These are phyloP conservation scores for Byssothecium circinans DNA, from an alignment of 2,329 filamentous ascomycete species.

Conservation along the genomic window DNA sequence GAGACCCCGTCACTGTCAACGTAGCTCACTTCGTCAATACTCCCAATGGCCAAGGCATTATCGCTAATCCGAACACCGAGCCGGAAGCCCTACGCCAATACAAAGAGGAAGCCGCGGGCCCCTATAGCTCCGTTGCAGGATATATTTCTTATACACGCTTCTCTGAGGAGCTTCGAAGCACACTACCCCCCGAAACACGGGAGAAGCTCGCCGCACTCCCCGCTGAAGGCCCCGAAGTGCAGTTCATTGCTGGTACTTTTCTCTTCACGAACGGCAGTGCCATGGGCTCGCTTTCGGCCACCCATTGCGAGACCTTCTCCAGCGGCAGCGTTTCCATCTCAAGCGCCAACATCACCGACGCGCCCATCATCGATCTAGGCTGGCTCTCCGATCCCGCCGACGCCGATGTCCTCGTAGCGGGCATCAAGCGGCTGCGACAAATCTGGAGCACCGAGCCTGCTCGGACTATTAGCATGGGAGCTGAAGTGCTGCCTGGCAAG, in stretches of 20 bases:
- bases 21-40: constrained; percentile 9
- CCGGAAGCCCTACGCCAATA: constrained; percentile 16
- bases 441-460: constrained; percentile 19
- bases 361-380: constrained; percentile 38
- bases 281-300: constrained; percentile 19
- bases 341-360: constrained; percentile 22
- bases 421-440: constrained; percentile 34
- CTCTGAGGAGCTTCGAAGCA: constrained; percentile 12
- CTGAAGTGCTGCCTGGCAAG: constrained; percentile 31
- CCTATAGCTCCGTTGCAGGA: constrained; percentile 1
- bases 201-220: constrained; percentile 15
- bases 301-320: constrained; percentile 38
- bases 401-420: constrained; percentile 32
- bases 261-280: constrained; percentile 6
- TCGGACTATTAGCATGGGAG: constrained; percentile 7
- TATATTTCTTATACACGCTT: constrained; percentile 3
- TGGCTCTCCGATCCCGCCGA: constrained; percentile 41
- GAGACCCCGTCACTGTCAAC: constrained; percentile 49
- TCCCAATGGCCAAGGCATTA: constrained; percentile 6
- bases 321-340: constrained; percentile 40
- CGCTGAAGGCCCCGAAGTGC: constrained; percentile 29
- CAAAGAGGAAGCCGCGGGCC: constrained; percentile 5
- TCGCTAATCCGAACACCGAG: constrained; percentile 8
- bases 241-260: constrained; percentile 17
- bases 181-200: constrained; percentile 10